phyloP scores from a whole-genome alignment of 2,329 filamentous ascomycete genomes.

The Aspergillus sergii region DNA sequence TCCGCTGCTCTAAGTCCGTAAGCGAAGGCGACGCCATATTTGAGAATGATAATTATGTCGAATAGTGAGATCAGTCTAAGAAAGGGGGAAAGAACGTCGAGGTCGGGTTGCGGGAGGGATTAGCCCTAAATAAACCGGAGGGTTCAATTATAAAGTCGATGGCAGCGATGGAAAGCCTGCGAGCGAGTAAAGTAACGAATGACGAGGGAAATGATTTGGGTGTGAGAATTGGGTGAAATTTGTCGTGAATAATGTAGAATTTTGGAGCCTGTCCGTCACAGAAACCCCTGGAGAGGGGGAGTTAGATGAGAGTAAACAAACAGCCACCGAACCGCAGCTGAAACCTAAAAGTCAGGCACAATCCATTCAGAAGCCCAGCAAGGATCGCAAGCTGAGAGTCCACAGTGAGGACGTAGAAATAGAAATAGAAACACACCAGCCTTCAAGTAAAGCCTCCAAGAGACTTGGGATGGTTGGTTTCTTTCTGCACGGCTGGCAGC shows the following conservation, averaged over 20 bases:
- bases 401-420: neutral
- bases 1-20: constrained; percentile 59
- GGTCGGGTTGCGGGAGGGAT: neutral
- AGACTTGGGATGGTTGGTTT: neutral
- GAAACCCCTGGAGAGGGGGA: constrained; percentile 12
- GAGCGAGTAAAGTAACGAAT: constrained; percentile 5
- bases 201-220: constrained; percentile 9
- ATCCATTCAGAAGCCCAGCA: constrained; percentile 19
- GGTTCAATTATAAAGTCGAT: neutral
- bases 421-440: neutral
- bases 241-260: constrained; percentile 6
- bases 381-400: neutral
- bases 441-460: neutral
- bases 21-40: constrained; percentile 35
- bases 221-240: neutral
- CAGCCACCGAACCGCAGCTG: constrained; percentile 20
- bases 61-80: constrained; percentile 5
- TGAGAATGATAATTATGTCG: constrained; percentile 5
- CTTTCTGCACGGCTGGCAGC: constrained; percentile 2
- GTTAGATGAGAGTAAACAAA: constrained; percentile 20
- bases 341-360: constrained; percentile 11
- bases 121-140: neutral
- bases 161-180: neutral
- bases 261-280: constrained; percentile 13
- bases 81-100: constrained; percentile 20